Percentiles rank a stretch among this genome's conserved stretches.
Evolutionary conservation across 306 rosid genomes (phyloP).

Genomic region (Rubus parviflorus): DNA sequence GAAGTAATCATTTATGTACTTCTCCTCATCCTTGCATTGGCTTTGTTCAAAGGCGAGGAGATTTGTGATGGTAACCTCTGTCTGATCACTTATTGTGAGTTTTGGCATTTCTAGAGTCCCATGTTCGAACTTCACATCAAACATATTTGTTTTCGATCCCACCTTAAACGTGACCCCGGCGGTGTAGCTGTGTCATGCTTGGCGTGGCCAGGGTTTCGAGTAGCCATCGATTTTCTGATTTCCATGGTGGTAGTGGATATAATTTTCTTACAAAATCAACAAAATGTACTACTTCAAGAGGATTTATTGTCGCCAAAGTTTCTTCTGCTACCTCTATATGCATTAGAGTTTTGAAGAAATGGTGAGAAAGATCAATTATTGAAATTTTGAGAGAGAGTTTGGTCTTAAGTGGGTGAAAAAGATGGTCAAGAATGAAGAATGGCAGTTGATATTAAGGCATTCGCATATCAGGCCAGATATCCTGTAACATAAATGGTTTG

Average conservation of each 20-base stretch:
- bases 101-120: conserved; percentile 36
- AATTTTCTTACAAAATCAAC: conserved; percentile 2
- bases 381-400: rapidly evolving
- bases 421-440: too few species aligned
- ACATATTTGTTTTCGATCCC: conserved; percentile 11
- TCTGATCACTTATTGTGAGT: background rate
- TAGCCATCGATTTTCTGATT: background rate
- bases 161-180: conserved; percentile 28
- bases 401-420: too few species aligned
- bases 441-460: too few species aligned
- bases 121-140: conserved; percentile 24
- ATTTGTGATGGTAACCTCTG: conserved; percentile 18
- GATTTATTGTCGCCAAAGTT: background rate
- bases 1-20: conserved; percentile 21
- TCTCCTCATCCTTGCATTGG: background rate
- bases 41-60: conserved; percentile 36
- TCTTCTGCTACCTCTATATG: background rate
- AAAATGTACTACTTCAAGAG: background rate
- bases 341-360: conserved; percentile 22
- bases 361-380: conserved; percentile 28
- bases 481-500: too few species aligned
- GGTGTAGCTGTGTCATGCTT: conserved; percentile 19
- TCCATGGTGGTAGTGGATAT: conserved; percentile 15
- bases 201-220: conserved; percentile 14
- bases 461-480: too few species aligned